Base-by-base conservation (phyloP, 2,329 filamentous ascomycete species). In the Trichophyton schoenleinii region DNA sequence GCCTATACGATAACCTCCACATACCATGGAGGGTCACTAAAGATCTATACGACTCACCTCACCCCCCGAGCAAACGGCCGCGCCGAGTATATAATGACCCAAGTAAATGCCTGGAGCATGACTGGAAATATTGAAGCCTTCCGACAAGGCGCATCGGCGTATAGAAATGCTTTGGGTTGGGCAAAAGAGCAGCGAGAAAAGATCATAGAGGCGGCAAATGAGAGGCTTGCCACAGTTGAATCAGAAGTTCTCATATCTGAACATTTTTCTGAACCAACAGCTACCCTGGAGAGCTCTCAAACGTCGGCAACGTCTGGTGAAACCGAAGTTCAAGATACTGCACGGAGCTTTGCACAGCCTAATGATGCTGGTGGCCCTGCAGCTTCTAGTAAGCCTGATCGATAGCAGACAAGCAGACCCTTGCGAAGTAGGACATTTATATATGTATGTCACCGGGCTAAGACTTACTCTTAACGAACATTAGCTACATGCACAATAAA, bases 111-210 rank as follows among this genome's bases (percentile, higher is more conserved):
- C 1, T 76, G 42, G 34, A 60, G 1, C 1, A 63, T 78, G 65
- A 73, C 68, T 3, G 61, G 52, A 18, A 63, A 63, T 49, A n/a
- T 57, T 2, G 64, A 74, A 3, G 64, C 52, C 1, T 77, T 75
- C 58, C 57, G 68, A n/a, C 8, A 69, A 58, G 76, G 75, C n/a
- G 70, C 67, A 5, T 69, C 70, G 2, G 72, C 72, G 55, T 75
- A 77, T 62, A 69, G 75, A 61, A 78, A 78, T 67, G 66, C 67
- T 0, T 67, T 73, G 62, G 72, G 77, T 34, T 66, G 72, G 64
- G 72, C 76, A 1, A 66, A 71, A 63, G 63, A 67, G 31, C 65
- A 75, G 57, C 72, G 76, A 9, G 70, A 76, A 59, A 44, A 15
- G 20, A 58, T 57, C 20, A 62, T 63, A 25, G 58, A 41, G 9